Conservation (phyloP, 495 filamentous ascomycete species). For the Xylaria grammica region DNA sequence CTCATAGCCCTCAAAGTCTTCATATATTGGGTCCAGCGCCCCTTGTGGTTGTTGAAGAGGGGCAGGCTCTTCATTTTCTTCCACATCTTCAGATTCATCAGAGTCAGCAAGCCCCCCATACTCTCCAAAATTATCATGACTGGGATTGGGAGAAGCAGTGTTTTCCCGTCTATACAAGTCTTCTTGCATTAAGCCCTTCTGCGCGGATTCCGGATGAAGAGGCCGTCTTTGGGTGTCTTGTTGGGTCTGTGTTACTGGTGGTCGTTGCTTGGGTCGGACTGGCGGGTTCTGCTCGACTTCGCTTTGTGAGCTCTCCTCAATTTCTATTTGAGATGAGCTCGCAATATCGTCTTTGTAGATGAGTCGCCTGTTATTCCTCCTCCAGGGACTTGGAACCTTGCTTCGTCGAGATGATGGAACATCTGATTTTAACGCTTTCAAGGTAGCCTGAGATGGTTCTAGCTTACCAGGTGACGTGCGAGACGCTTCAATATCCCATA, state of each 20-base stretch:
- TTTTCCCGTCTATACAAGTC: not conserved
- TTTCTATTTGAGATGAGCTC: constrained; percentile 41
- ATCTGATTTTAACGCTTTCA: constrained; percentile 23
- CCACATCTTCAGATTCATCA: constrained; percentile 1
- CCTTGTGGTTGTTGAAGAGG: not conserved
- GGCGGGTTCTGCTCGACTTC: constrained; percentile 28
- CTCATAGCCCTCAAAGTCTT: constrained; percentile 4
- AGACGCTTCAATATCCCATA: constrained; percentile 53
- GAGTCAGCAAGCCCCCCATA: constrained; percentile 10
- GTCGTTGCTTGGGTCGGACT: constrained; percentile 17
- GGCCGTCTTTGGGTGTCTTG: not conserved
- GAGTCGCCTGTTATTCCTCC: constrained; percentile 38
- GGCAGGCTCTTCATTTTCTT: not conserved
- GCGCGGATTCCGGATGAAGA: not conserved
- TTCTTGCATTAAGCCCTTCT: constrained; percentile 8
- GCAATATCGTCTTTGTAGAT: constrained; percentile 40
- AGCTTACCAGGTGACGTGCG: constrained; percentile 40
- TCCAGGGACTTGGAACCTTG: constrained; percentile 54
- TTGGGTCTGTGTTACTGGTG: not conserved
- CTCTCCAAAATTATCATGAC: constrained; percentile 15
- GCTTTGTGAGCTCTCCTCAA: constrained; percentile 38
- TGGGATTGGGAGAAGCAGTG: constrained; percentile 7
- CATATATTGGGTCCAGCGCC: not conserved
- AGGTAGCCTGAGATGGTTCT: constrained; percentile 31
- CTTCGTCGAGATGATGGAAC: constrained; percentile 38